These are phyloP conservation scores for Brassica balearica DNA, from an alignment of 441 rosid species.

Conservation along the genomic window DNA sequence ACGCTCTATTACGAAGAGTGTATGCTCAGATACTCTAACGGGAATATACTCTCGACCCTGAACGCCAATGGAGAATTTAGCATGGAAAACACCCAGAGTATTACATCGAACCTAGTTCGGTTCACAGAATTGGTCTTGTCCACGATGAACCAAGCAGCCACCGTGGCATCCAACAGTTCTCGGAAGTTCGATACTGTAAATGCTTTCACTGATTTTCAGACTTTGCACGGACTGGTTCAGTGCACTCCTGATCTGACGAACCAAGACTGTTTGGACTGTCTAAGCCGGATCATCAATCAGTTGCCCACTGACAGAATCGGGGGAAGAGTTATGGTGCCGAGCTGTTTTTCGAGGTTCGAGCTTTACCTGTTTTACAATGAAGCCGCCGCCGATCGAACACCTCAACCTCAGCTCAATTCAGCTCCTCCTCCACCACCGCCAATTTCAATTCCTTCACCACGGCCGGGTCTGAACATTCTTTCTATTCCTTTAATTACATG, in stretches of 20 bases:
- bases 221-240: not conserved
- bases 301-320: not conserved
- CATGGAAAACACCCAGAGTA: not conserved
- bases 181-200: not conserved
- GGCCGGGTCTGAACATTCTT: not conserved
- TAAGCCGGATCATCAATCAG: not conserved
- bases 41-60: not conserved
- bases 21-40: not conserved
- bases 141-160: not conserved
- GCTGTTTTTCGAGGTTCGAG: slow-evolving; percentile 6
- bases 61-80: not conserved
- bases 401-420: not conserved
- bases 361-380: not conserved
- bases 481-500: not conserved
- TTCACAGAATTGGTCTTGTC: not conserved
- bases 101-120: not conserved
- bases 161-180: not conserved
- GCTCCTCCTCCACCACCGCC: not conserved
- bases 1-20: not conserved
- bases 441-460: not conserved
- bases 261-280: slow-evolving; percentile 3
- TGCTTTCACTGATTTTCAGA: not conserved
- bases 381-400: not conserved
- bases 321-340: not conserved
- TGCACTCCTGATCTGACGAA: slow-evolving; percentile 17